Conservation (phyloP, 176 grass and related monocot species). For the Musa beccarii region DNA sequence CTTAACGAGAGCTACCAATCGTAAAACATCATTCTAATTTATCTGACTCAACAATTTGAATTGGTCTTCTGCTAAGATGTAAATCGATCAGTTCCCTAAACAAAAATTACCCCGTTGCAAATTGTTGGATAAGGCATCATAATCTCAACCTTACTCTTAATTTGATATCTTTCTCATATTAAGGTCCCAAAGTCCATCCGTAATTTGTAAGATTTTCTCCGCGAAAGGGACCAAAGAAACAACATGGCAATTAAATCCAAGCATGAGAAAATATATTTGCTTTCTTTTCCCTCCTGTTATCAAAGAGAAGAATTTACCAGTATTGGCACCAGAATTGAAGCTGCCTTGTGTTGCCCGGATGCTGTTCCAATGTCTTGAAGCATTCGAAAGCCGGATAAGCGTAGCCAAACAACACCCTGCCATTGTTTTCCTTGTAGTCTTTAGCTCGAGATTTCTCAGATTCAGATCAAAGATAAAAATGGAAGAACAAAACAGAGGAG, state of each 20-base stretch:
- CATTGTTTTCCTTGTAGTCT: too few relatives aligned
- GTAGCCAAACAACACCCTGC: slow-evolving; percentile 71
- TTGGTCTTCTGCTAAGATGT: too few relatives aligned
- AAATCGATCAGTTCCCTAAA: too few relatives aligned
- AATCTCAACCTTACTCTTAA: too few relatives aligned
- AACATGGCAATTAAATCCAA: not conserved
- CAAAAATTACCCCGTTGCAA: too few relatives aligned
- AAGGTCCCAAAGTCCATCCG: too few relatives aligned
- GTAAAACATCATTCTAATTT: too few relatives aligned
- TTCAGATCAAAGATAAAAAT: not conserved
- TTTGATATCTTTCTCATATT: too few relatives aligned
- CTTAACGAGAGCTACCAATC: too few relatives aligned
- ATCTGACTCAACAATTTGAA: too few relatives aligned
- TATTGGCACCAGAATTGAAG: slow-evolving; percentile 98
- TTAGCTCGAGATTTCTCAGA: not conserved
- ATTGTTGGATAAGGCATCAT: too few relatives aligned
- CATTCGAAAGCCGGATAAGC: slow-evolving; percentile 79
- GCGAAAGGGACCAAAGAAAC: not conserved
- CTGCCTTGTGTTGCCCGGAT: slow-evolving; percentile 41
- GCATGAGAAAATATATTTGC: not conserved
- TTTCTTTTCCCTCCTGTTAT: not conserved
- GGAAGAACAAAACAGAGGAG: not conserved
- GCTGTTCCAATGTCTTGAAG: slow-evolving; percentile 80
- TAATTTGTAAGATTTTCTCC: too few relatives aligned
- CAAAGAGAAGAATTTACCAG: slow-evolving; percentile 39